These are phyloP conservation scores for Galerina marginata DNA, from an alignment of 768 basidiomycete species.

Conservation along the genomic window DNA sequence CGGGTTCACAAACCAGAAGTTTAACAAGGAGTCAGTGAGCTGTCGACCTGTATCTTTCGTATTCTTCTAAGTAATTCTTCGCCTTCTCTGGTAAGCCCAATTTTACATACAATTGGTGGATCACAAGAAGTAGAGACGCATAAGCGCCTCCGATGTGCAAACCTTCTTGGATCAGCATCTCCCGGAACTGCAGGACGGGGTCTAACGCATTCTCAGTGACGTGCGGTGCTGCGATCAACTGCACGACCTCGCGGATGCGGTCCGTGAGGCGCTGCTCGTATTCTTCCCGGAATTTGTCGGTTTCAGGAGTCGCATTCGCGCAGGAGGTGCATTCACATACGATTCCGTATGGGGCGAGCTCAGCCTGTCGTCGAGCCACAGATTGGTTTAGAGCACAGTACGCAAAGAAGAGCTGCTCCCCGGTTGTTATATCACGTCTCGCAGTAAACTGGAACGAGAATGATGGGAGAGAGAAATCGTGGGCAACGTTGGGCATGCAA, in stretches of 20 bases:
- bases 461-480: slow-evolving; percentile 26
- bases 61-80: not conserved
- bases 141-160: not conserved
- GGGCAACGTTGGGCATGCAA: slow-evolving; percentile 27
- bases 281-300: slow-evolving; percentile 5
- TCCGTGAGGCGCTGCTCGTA: not conserved
- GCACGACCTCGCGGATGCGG: too few relatives aligned
- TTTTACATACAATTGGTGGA: not conserved
- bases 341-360: slow-evolving; percentile 35
- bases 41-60: too few relatives aligned
- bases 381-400: slow-evolving; percentile 26
- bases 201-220: not conserved
- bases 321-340: slow-evolving; percentile 42
- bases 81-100: not conserved
- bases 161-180: not conserved
- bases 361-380: slow-evolving; percentile 27
- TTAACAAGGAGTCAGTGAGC: too few relatives aligned
- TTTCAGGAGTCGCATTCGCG: slow-evolving; percentile 22
- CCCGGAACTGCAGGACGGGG: not conserved
- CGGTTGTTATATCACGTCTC: slow-evolving; percentile 31
- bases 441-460: slow-evolving; percentile 36
- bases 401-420: slow-evolving; percentile 37
- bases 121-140: not conserved
- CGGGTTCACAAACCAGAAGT: too few relatives aligned
- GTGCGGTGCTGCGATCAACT: too few relatives aligned